Percentiles rank a stretch among this genome's conserved stretches.
Conservation (phyloP, 495 filamentous ascomycete genomes). For the Pseudomonodictys pantanalensis region DNA sequence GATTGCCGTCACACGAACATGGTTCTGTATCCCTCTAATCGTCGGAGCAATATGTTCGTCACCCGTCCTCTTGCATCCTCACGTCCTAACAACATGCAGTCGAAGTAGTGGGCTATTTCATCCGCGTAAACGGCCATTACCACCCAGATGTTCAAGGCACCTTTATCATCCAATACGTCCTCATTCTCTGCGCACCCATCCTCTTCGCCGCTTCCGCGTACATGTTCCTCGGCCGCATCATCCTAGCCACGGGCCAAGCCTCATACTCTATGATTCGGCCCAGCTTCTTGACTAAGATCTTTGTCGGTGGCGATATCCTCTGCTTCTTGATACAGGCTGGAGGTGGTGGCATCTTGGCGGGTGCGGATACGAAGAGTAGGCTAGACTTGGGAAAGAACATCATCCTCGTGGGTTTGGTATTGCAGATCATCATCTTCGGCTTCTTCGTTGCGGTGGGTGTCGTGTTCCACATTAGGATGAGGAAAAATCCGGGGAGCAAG, state of each 20-base stretch:
- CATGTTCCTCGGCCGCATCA: constrained; percentile 38
- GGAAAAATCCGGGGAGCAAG: neutral
- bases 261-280: constrained; percentile 27
- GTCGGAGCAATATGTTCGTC: neutral
- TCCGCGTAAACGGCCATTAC: neutral
- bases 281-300: constrained; percentile 35
- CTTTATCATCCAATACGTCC: constrained; percentile 34
- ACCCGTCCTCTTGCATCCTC: neutral
- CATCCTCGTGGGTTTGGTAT: neutral
- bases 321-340: constrained; percentile 27
- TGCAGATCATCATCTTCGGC: neutral
- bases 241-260: constrained; percentile 11
- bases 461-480: neutral
- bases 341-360: neutral
- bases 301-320: constrained; percentile 33
- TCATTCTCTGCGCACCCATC: constrained; percentile 35
- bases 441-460: neutral
- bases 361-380: neutral
- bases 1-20: neutral
- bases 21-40: neutral
- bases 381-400: neutral
- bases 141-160: constrained; percentile 5
- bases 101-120: neutral
- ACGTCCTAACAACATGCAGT: neutral
- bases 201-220: constrained; percentile 37